Conservation (phyloP, 164 flowering plant genomes). For the Nymphaea thermarum region DNA sequence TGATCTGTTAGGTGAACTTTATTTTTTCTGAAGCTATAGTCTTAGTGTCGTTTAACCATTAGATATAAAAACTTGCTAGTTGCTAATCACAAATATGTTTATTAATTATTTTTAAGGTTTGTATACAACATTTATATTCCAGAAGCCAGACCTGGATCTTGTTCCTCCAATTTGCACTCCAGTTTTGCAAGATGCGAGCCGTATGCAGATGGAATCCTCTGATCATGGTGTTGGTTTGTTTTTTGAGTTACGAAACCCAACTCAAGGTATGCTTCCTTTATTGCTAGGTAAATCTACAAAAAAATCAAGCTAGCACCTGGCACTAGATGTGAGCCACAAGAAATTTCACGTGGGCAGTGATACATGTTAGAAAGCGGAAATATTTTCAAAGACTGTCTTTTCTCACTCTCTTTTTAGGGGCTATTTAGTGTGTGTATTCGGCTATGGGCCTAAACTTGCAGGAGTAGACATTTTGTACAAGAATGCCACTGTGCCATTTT, state of each 20-base stretch:
- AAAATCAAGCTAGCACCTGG: not conserved
- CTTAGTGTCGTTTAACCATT: too few relatives aligned
- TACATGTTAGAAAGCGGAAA: not conserved
- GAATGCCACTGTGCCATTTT: too few relatives aligned
- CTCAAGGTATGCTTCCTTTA: not conserved
- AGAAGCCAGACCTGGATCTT: slow-evolving; percentile 82
- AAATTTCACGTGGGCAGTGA: not conserved
- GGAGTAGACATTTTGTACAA: too few relatives aligned
- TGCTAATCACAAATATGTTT: not conserved
- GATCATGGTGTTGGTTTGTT: slow-evolving; percentile 1
- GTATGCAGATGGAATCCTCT: slow-evolving; percentile 49
- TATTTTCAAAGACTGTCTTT: not conserved
- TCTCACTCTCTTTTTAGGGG: not conserved
- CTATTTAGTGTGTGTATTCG: not conserved
- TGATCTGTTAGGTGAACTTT: slow-evolving; percentile 59
- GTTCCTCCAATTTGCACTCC: slow-evolving; percentile 71
- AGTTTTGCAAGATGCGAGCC: slow-evolving; percentile 27
- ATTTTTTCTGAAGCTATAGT: not conserved
- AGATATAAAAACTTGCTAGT: not conserved
- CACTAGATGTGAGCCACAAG: slow-evolving; percentile 4
- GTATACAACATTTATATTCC: slow-evolving; percentile 80
- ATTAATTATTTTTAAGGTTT: slow-evolving; percentile 43
- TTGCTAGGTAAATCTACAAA: not conserved
- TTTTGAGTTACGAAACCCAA: not conserved
- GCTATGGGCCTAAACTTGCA: not conserved